phyloP scores from a whole-genome alignment of 2,329 filamentous ascomycete genomes.

The Dactylellina parvicollis region DNA sequence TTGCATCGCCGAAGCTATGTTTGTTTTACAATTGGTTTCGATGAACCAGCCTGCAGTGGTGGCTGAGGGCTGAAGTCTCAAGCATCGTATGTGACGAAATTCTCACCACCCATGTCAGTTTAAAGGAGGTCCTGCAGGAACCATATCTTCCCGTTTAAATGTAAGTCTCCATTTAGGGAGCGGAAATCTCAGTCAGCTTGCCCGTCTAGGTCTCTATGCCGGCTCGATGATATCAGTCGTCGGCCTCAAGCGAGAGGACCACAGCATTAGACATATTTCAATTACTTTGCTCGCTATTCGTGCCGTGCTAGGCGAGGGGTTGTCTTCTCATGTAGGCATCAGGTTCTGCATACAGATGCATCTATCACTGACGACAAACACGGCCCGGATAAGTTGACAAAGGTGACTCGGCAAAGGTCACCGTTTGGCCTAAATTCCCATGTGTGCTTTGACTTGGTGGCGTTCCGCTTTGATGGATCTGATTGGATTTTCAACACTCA shows the following conservation, averaged over 20 bases:
- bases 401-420: conserved; percentile 13
- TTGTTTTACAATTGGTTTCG: not conserved
- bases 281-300: not conserved
- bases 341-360: conserved; percentile 2
- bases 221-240: not conserved
- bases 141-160: not conserved
- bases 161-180: not conserved
- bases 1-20: not conserved
- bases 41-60: not conserved
- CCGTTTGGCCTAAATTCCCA: conserved; percentile 21
- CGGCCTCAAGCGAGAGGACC: not conserved
- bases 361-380: conserved; percentile 16
- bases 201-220: not conserved
- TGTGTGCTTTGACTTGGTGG: conserved; percentile 32
- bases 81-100: not conserved
- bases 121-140: not conserved
- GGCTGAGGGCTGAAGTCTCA: not conserved
- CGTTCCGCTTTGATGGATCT: not conserved
- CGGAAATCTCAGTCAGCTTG: not conserved
- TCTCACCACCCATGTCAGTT: not conserved
- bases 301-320: too few relatives aligned
- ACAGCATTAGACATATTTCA: not conserved
- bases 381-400: conserved; percentile 12
- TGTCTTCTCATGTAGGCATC: conserved; percentile 3
- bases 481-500: conserved; percentile 23